A percentile compares a stretch with the other conserved stretches of the same genome.
phyloP scores from a whole-genome alignment of 75 land plant species.

The Pseudotsuga menziesii region DNA sequence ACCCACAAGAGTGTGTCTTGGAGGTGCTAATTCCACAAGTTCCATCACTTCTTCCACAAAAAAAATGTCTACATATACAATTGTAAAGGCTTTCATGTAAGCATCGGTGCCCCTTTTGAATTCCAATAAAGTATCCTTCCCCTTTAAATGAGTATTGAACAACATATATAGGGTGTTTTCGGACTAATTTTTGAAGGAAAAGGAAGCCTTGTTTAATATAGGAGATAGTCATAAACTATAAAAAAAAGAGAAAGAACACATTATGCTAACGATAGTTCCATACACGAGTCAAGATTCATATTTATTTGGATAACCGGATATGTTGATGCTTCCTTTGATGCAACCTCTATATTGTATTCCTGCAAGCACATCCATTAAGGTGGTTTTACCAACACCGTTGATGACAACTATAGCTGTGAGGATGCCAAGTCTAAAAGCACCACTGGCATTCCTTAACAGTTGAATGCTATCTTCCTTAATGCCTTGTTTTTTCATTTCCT shows the following conservation, averaged over 20 bases:
- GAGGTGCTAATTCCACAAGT: conserved; percentile 36
- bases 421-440: conserved; percentile 75
- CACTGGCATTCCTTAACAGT: conserved; percentile 62
- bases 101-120: neutral
- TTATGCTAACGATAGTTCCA: conserved; percentile 78
- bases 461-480: conserved; percentile 42
- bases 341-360: conserved; percentile 85
- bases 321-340: conserved; percentile 48
- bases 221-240: conserved; percentile 62
- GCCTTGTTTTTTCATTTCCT: conserved; percentile 82
- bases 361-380: conserved; percentile 78
- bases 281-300: conserved; percentile 74
- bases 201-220: conserved; percentile 65
- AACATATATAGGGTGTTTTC: conserved; percentile 36
- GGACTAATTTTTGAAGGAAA: conserved; percentile 38
- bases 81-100: neutral
- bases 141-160: neutral
- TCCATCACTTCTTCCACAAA: conserved; percentile 68
- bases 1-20: conserved; percentile 45
- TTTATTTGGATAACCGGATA: conserved; percentile 73
- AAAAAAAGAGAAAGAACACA: conserved; percentile 77
- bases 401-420: conserved; percentile 78
- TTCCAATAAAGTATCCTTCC: neutral
- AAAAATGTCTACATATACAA: conserved; percentile 34
- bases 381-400: conserved; percentile 83